Evolutionary conservation across 345 rosid genomes (phyloP).

Genomic region (Eucalyptus melliodora): DNA sequence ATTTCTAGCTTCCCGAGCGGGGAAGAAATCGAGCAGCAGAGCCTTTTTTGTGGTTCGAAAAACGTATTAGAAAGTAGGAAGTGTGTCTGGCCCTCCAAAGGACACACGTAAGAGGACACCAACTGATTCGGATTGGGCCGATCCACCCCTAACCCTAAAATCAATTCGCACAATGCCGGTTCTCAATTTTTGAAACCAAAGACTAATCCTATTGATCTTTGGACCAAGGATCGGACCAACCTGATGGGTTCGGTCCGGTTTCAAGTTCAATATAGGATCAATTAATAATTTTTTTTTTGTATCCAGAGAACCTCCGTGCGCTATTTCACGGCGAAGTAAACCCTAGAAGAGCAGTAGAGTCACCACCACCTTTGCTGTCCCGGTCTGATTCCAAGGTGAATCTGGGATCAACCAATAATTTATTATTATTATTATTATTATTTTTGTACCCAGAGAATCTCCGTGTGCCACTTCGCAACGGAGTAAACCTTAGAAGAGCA

Average conservation of each 20-base stretch:
- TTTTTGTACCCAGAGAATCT: too few relatives aligned
- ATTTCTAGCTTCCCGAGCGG: background rate
- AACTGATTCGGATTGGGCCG: fast-evolving
- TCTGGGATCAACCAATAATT: fast-evolving
- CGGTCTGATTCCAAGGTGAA: too few relatives aligned
- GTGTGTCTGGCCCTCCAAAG: background rate
- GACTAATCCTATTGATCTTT: fast-evolving
- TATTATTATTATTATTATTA: too few relatives aligned
- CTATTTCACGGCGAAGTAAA: too few relatives aligned
- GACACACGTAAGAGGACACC: background rate
- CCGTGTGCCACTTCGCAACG: too few relatives aligned
- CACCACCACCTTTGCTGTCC: fast-evolving
- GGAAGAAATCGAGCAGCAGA: background rate
- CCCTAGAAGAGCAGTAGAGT: too few relatives aligned
- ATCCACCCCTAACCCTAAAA: fast-evolving
- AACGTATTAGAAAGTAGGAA: background rate
- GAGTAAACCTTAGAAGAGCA: too few relatives aligned
- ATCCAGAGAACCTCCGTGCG: too few relatives aligned
- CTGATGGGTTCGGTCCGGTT: too few relatives aligned
- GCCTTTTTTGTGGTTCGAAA: background rate
- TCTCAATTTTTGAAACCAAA: fast-evolving
- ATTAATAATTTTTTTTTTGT: too few relatives aligned
- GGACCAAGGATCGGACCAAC: fast-evolving
- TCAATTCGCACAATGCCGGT: fast-evolving
- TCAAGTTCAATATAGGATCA: fast-evolving